A percentile compares a stretch with the other conserved stretches of the same genome.
phyloP scores from a whole-genome alignment of 108 stramenopile species.

The Nitzschia inconspicua region DNA sequence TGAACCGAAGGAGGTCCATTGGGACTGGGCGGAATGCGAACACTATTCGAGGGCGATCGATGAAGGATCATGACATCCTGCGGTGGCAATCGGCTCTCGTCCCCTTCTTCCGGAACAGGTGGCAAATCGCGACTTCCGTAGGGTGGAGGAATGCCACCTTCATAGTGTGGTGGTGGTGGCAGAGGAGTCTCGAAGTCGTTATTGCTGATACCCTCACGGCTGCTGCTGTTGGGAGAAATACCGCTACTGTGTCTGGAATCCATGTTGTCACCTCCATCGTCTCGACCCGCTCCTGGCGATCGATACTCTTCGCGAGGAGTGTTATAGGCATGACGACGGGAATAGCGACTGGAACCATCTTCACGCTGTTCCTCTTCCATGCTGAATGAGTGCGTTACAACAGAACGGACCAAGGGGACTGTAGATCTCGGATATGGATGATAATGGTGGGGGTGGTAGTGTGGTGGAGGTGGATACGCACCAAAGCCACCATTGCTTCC shows the following conservation, averaged over 20 bases:
- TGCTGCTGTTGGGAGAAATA: not conserved
- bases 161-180: not conserved
- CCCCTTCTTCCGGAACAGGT: conserved; percentile 11
- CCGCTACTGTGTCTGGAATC: no score
- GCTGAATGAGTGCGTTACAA: conserved; percentile 39
- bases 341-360: conserved; percentile 16
- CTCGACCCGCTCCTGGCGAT: not conserved
- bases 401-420: conserved; percentile 20
- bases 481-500: not conserved
- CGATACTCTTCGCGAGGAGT: conserved; percentile 2
- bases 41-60: not conserved
- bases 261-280: not conserved
- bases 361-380: conserved; percentile 32
- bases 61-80: conserved; percentile 2
- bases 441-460: not conserved
- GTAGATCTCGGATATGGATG: not conserved
- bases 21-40: conserved; percentile 35
- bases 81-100: conserved; percentile 11
- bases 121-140: conserved; percentile 11
- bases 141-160: not conserved
- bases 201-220: not conserved
- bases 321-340: not conserved
- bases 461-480: not conserved
- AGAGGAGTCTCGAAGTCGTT: not conserved
- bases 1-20: conserved; percentile 6